Percentiles rank a stretch among this genome's conserved stretches.
Conservation (phyloP, 2,329 filamentous ascomycete genomes). For the Fusarium continuum region DNA sequence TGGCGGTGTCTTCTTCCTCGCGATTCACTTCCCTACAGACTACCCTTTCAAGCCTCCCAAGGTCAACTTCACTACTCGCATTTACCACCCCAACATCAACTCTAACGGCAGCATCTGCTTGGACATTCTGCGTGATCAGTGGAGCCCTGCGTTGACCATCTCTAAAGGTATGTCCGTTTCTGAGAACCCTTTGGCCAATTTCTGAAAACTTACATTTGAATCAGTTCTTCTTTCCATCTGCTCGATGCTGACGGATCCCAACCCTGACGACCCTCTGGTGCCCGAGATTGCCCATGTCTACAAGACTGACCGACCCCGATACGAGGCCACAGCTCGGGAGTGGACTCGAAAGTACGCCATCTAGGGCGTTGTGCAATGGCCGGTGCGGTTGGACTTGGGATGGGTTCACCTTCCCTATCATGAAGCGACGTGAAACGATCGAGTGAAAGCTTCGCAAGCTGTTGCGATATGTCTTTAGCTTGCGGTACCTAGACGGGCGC, state of each 20-base stretch:
- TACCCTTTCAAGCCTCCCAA: slow-evolving; percentile 99
- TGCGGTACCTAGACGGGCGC: slow-evolving; percentile 25
- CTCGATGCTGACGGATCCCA: slow-evolving; percentile 99
- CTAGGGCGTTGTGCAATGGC: slow-evolving; percentile 54
- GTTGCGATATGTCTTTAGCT: slow-evolving; percentile 38
- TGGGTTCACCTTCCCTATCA: slow-evolving; percentile 43
- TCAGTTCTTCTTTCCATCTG: slow-evolving; percentile 97
- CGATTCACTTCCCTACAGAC: slow-evolving; percentile 99
- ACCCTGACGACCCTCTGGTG: slow-evolving; percentile 97
- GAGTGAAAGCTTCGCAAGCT: slow-evolving; percentile 40
- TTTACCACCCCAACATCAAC: slow-evolving; percentile 99
- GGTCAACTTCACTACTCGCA: slow-evolving; percentile 99
- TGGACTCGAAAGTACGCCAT: slow-evolving; percentile 99
- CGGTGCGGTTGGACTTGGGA: slow-evolving; percentile 41
- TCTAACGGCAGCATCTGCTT: slow-evolving; percentile 99
- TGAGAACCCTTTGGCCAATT: slow-evolving; percentile 6
- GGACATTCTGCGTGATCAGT: slow-evolving; percentile 98
- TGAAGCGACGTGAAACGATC: slow-evolving; percentile 42
- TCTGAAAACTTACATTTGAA: not conserved
- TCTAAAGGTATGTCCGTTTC: slow-evolving; percentile 80
- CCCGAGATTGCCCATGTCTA: slow-evolving; percentile 99
- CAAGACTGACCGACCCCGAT: slow-evolving; percentile 96
- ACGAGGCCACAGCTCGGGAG: slow-evolving; percentile 95
- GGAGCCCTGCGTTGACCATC: slow-evolving; percentile 98
- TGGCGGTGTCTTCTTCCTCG: slow-evolving; percentile 98